Conservation (phyloP, 768 basidiomycete species). For the Amanita subjunquillea region DNA sequence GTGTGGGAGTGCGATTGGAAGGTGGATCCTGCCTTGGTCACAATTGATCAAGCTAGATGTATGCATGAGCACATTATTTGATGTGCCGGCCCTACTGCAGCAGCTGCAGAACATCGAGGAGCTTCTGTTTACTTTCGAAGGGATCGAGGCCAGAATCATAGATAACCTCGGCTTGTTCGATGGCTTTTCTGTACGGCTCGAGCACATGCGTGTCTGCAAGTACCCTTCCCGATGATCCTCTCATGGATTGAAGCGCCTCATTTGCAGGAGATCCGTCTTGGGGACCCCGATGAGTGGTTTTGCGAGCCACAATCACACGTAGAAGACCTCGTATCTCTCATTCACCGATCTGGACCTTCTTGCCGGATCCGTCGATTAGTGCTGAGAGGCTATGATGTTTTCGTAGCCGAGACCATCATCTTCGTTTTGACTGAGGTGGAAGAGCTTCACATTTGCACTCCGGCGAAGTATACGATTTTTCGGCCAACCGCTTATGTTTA, state of each 20-base stretch:
- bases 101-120: background rate
- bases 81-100: background rate
- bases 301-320: background rate
- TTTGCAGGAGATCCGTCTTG: background rate
- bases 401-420: background rate
- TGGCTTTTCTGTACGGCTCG: background rate
- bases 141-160: background rate
- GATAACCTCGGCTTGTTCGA: background rate
- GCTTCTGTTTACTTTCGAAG: background rate
- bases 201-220: background rate
- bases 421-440: background rate
- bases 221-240: background rate
- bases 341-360: background rate
- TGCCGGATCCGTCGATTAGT: background rate
- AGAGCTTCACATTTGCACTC: background rate
- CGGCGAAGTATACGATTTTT: background rate
- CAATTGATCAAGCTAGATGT: background rate
- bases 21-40: background rate
- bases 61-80: background rate
- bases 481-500: background rate
- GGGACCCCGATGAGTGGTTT: background rate
- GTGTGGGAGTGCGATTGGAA: background rate
- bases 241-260: background rate
- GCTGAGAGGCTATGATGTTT: background rate
- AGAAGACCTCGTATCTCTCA: background rate